phyloP scores from a whole-genome alignment of 2,329 filamentous ascomycete genomes.

The Hirsutella rhossiliensis region DNA sequence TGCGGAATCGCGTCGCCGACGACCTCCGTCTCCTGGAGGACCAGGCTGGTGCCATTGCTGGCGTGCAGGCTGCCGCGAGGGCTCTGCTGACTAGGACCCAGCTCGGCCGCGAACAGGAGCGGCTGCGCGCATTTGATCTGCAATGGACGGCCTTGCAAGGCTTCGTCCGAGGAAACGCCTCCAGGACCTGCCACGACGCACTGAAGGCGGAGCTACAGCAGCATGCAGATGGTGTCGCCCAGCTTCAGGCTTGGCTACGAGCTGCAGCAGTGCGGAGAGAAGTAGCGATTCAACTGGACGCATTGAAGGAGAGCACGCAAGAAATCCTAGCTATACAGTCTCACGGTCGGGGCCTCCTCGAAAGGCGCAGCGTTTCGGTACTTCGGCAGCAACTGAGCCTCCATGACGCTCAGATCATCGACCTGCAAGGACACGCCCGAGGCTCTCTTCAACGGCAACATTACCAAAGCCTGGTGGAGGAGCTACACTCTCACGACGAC shows the following conservation, averaged over 20 bases:
- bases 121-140: constrained; percentile 35
- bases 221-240: constrained; percentile 29
- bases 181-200: constrained; percentile 30
- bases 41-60: constrained; percentile 35
- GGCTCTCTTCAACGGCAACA: constrained; percentile 52
- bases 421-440: constrained; percentile 55
- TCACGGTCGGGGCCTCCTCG: constrained; percentile 47
- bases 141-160: constrained; percentile 35
- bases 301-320: constrained; percentile 31
- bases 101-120: constrained; percentile 36
- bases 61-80: constrained; percentile 55
- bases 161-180: constrained; percentile 31
- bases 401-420: constrained; percentile 42
- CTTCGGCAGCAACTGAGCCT: constrained; percentile 44
- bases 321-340: constrained; percentile 43
- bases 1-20: constrained; percentile 42
- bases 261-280: constrained; percentile 42
- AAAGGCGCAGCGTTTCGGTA: constrained; percentile 34
- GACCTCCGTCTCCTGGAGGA: constrained; percentile 40
- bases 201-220: constrained; percentile 36
- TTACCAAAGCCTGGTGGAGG: constrained; percentile 50
- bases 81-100: constrained; percentile 47
- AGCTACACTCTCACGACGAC: constrained; percentile 56
- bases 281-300: constrained; percentile 33
- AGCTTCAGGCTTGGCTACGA: constrained; percentile 39